These are phyloP conservation scores for Pestalotiopsis sp. DNA, from an alignment of 2,329 filamentous ascomycete species.

Conservation along the genomic window DNA sequence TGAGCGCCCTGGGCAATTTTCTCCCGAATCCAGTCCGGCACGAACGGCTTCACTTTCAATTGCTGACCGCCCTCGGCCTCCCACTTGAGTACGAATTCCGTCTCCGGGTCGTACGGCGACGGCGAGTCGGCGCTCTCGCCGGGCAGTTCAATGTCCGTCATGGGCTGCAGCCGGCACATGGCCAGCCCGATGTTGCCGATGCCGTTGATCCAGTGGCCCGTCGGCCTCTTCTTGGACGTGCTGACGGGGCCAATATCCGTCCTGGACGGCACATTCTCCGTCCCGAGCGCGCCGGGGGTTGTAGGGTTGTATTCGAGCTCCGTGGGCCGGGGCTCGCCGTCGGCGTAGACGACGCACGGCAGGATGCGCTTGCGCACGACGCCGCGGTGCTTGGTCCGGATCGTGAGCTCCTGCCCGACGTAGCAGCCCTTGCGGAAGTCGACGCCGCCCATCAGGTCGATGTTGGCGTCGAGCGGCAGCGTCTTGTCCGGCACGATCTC, in stretches of 20 bases:
- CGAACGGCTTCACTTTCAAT: slow-evolving; percentile 73
- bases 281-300: slow-evolving; percentile 16
- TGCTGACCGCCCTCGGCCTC: slow-evolving; percentile 36
- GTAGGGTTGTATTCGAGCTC: slow-evolving; percentile 48
- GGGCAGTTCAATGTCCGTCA: slow-evolving; percentile 78
- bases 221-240: slow-evolving; percentile 62
- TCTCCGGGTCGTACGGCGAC: slow-evolving; percentile 59
- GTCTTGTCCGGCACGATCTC: slow-evolving; percentile 74
- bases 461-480: slow-evolving; percentile 84
- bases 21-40: slow-evolving; percentile 71
- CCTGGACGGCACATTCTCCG: slow-evolving; percentile 41
- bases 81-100: slow-evolving; percentile 61
- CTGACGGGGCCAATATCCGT: slow-evolving; percentile 51
- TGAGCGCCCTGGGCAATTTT: slow-evolving; percentile 33
- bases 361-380: slow-evolving; percentile 89
- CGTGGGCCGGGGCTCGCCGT: slow-evolving; percentile 37
- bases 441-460: slow-evolving; percentile 82
- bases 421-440: slow-evolving; percentile 98
- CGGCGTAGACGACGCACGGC: slow-evolving; percentile 72
- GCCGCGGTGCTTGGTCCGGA: slow-evolving; percentile 90
- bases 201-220: slow-evolving; percentile 78
- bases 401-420: slow-evolving; percentile 93
- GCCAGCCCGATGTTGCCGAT: slow-evolving; percentile 86
- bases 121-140: slow-evolving; percentile 62
- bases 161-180: slow-evolving; percentile 83